Evolutionary conservation across 257 asterid species (phyloP).

Genomic region (Lantana camara): DNA sequence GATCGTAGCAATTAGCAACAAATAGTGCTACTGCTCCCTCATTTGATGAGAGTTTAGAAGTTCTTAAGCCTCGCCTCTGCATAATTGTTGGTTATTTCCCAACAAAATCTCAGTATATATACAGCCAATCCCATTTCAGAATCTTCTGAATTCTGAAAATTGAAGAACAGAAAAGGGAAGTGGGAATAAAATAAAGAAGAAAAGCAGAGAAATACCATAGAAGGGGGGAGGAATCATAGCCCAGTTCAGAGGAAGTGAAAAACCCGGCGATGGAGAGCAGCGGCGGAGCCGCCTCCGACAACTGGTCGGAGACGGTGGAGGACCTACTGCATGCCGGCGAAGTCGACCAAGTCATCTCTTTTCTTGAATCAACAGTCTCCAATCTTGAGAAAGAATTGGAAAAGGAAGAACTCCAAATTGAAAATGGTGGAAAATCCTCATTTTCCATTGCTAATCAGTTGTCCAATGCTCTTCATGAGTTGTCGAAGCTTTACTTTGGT

Average conservation of each 20-base stretch:
- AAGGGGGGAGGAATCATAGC: background rate
- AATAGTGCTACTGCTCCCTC: no score
- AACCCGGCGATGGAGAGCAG: slow-evolving; percentile 39
- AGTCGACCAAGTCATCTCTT: slow-evolving; percentile 48
- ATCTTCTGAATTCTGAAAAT: no score
- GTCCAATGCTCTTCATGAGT: slow-evolving; percentile 61
- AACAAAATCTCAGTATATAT: no score
- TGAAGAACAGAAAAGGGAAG: no score
- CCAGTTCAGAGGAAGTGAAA: slow-evolving; percentile 12
- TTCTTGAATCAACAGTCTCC: slow-evolving; percentile 59
- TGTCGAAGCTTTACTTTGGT: slow-evolving; percentile 64
- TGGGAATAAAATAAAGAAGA: background rate
- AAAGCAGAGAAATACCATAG: background rate
- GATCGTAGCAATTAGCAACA: no score
- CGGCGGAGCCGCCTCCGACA: slow-evolving; percentile 43
- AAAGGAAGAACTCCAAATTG: slow-evolving; percentile 13
- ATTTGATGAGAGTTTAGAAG: no score
- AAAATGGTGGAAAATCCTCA: slow-evolving; percentile 17
- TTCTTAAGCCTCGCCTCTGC: no score
- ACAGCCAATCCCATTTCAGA: no score
- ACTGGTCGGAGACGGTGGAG: slow-evolving; percentile 82
- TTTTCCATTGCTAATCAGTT: slow-evolving; percentile 38
- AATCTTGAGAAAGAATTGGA: slow-evolving; percentile 46
- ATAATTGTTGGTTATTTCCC: no score
- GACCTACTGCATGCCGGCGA: slow-evolving; percentile 67